phyloP scores from a whole-genome alignment of 1,284 basidiomycete species.

The Heterobasidion irregulare region DNA sequence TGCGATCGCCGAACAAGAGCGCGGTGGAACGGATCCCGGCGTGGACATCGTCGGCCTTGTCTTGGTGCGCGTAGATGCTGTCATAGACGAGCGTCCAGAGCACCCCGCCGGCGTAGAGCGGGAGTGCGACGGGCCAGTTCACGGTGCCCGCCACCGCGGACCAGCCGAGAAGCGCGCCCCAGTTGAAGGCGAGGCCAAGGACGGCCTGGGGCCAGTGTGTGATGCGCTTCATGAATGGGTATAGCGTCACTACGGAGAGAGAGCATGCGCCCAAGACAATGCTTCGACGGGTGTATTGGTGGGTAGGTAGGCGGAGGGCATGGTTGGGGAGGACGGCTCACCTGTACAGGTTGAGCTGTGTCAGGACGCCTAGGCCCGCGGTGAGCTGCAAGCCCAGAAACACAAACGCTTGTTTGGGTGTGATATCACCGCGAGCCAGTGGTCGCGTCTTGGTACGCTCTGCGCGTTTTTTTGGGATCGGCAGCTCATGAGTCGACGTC shows the following conservation, averaged over 20 bases:
- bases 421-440: constrained; percentile 80
- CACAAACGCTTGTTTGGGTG: constrained; percentile 64
- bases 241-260: constrained; percentile 79
- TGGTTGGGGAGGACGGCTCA: constrained; percentile 22
- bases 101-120: constrained; percentile 86
- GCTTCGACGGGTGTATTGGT: constrained; percentile 30
- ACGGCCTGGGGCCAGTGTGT: constrained; percentile 97
- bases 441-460: constrained; percentile 62
- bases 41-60: constrained; percentile 86
- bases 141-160: constrained; percentile 83
- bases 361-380: constrained; percentile 81
- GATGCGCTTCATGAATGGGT: constrained; percentile 96
- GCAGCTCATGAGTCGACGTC: not conserved
- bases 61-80: constrained; percentile 98
- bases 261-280: constrained; percentile 90
- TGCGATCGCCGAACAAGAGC: constrained; percentile 76
- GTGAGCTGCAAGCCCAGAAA: constrained; percentile 85
- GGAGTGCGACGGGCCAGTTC: constrained; percentile 79
- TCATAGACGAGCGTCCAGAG: constrained; percentile 97
- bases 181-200: constrained; percentile 95
- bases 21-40: constrained; percentile 94
- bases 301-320: too few relatives aligned
- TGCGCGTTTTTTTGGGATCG: constrained; percentile 25
- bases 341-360: constrained; percentile 96
- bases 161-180: constrained; percentile 96